A percentile compares a stretch with the other conserved stretches of the same genome.
phyloP scores from a whole-genome alignment of 2,329 filamentous ascomycete genomes.

The Botrytis pseudocinerea region DNA sequence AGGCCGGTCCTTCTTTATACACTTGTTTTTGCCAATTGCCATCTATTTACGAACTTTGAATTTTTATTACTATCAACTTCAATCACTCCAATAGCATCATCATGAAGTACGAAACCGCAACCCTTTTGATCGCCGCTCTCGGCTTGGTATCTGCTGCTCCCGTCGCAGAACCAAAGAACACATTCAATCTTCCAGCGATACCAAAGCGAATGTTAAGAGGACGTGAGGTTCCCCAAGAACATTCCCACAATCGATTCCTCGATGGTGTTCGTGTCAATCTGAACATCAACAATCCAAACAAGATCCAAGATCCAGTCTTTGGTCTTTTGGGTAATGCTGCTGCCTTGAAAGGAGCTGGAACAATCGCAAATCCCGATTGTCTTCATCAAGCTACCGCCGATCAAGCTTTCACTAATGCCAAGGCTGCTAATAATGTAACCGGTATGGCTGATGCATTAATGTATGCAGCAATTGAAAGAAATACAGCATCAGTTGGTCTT shows the following conservation, averaged over 20 bases:
- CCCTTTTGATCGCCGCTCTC: constrained; percentile 37
- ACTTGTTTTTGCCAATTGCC: neutral
- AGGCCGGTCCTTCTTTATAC: constrained; percentile 37
- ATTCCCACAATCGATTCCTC: constrained; percentile 54
- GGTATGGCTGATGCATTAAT: constrained; percentile 55
- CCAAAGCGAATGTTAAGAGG: constrained; percentile 38
- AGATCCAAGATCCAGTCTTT: constrained; percentile 52
- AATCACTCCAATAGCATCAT: constrained; percentile 31
- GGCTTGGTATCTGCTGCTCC: constrained; percentile 39
- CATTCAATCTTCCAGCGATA: constrained; percentile 28
- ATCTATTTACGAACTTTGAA: constrained; percentile 26
- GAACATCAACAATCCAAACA: constrained; percentile 50
- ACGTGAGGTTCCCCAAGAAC: constrained; percentile 59
- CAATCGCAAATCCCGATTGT: constrained; percentile 55
- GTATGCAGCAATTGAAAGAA: constrained; percentile 58
- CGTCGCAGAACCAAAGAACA: constrained; percentile 32
- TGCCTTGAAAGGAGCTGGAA: constrained; percentile 49
- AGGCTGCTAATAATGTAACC: constrained; percentile 53
- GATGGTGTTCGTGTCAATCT: constrained; percentile 48
- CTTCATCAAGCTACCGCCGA: constrained; percentile 60
- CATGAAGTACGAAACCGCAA: constrained; percentile 42
- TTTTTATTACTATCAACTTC: constrained; percentile 25
- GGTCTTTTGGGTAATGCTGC: constrained; percentile 55
- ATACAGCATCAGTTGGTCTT: constrained; percentile 58
- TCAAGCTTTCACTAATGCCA: constrained; percentile 62